Evolutionary conservation across 140 eudicot genomes (phyloP).

Genomic region (Cichorium intybus): DNA sequence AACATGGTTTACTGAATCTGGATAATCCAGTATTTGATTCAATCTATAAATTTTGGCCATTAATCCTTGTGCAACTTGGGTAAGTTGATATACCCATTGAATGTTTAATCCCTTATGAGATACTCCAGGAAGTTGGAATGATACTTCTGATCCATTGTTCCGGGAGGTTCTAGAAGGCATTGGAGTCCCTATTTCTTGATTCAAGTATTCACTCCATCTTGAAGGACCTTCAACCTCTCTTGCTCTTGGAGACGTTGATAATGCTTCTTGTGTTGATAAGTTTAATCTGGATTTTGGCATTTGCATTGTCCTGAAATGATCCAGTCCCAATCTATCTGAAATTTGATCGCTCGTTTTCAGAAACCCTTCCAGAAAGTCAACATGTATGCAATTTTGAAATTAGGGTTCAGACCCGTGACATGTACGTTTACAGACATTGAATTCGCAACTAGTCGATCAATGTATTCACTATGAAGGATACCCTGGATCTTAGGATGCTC

Average conservation of each 20-base stretch:
- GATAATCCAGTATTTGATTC: constrained; percentile 89
- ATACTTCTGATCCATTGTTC: constrained; percentile 56
- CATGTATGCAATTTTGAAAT: constrained; percentile 9
- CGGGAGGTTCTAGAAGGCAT: constrained; percentile 47
- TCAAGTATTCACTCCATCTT: constrained; percentile 83
- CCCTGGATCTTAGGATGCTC: constrained; percentile 1
- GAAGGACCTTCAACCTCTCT: constrained; percentile 83
- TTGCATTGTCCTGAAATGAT: constrained; percentile 17
- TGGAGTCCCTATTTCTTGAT: constrained; percentile 57
- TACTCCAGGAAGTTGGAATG: constrained; percentile 59
- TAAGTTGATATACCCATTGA: constrained; percentile 90
- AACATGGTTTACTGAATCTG: constrained; percentile 66
- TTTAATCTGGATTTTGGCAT: constrained; percentile 60
- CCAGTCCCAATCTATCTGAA: constrained; percentile 13
- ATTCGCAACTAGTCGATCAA: constrained; percentile 10
- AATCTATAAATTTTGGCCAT: constrained; percentile 93
- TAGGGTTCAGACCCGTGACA: constrained; percentile 24
- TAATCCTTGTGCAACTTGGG: constrained; percentile 91
- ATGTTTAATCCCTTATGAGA: constrained; percentile 82
- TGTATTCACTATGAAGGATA: neutral
- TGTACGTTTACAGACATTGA: constrained; percentile 7
- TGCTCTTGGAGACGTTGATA: constrained; percentile 61
- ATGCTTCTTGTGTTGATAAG: constrained; percentile 54
- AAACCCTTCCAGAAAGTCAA: constrained; percentile 19
- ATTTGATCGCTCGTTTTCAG: constrained; percentile 6